Base-by-base conservation (phyloP, 2,329 filamentous ascomycete species). In the Trichophyton mentagrophytes region DNA sequence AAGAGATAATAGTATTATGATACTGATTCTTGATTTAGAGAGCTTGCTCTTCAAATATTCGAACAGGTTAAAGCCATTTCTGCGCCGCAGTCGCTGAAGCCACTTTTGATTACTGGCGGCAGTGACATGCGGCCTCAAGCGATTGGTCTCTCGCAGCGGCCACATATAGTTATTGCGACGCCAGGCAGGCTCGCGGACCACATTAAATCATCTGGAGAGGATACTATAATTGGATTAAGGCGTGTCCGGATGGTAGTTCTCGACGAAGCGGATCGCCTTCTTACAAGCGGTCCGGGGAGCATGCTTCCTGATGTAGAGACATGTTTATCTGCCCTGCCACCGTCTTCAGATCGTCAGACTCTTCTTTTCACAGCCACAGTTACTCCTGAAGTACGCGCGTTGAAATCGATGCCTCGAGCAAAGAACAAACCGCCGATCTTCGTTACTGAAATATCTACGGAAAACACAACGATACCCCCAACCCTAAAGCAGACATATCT, bases 11-110 rank as follows among this genome's bases (percentile, higher is more conserved):
- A 11, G 47, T 42, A 25, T 62, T 53, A 55, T 56, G 42, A 13
- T 62, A 40, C 51, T 59, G 30, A 46, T 13, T 15, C 25, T 36
- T 44, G 17, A 25, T 61, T 47, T 61, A 83, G 89, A 68, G 93
- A 99, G 76, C 82, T 99, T 62, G 93, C 93, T 3, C 82, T 97
- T 22, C 93, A 99, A 71, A 96, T 99, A 57, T 95, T 87, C 72
- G 93, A 99, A 76, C 93, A 99, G 73, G 86, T 97, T 77, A 90
- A 90, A 70, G 93, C 93, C 13, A 90, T 99, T 60, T 92, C 90
- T 2, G 85, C 90, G 3, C 87, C 89, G 0, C 90, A 96, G 69
- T 88, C 86, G 61, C 82, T 99, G 66, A 96, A 96, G 72, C 85
- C 88, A 3, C 80, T 92, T 51, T 81, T 99, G n/a, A 82, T 99